Evolutionary conservation across 345 rosid species (phyloP).

Genomic region (Gossypium bickii): DNA sequence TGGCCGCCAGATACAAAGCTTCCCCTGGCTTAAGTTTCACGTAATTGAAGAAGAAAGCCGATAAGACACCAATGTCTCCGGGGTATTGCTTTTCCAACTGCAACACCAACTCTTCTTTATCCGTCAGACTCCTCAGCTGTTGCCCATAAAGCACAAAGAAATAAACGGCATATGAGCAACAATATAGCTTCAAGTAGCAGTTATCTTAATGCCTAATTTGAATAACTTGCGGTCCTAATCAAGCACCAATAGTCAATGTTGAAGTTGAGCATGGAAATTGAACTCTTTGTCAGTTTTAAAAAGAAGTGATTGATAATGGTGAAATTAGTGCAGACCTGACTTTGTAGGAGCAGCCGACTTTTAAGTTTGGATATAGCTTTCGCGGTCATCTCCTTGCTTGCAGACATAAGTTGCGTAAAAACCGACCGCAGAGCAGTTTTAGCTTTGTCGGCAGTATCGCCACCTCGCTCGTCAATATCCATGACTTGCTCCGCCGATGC

Average conservation of each 20-base stretch:
- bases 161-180: neutral
- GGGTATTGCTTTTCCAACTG: constrained; percentile 82
- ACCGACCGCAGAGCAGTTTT: constrained; percentile 59
- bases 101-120: constrained; percentile 80
- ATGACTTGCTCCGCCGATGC: constrained; percentile 48
- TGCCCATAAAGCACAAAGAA: neutral
- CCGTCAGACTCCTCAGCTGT: constrained; percentile 77
- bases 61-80: constrained; percentile 75
- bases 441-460: constrained; percentile 37
- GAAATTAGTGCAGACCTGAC: constrained; percentile 45
- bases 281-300: neutral
- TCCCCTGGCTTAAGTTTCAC: constrained; percentile 92
- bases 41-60: constrained; percentile 82
- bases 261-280: too few relatives aligned
- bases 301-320: neutral
- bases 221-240: too few relatives aligned
- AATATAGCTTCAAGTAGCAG: too few relatives aligned
- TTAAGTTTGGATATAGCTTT: constrained; percentile 53
- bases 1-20: constrained; percentile 92
- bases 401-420: constrained; percentile 83
- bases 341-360: constrained; percentile 54
- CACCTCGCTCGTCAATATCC: constrained; percentile 45
- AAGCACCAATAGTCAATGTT: too few relatives aligned
- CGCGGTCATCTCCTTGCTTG: constrained; percentile 59
- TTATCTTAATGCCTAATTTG: too few relatives aligned